Conservation (phyloP, 345 rosid genomes). For the Aquilaria yunnanensis region DNA sequence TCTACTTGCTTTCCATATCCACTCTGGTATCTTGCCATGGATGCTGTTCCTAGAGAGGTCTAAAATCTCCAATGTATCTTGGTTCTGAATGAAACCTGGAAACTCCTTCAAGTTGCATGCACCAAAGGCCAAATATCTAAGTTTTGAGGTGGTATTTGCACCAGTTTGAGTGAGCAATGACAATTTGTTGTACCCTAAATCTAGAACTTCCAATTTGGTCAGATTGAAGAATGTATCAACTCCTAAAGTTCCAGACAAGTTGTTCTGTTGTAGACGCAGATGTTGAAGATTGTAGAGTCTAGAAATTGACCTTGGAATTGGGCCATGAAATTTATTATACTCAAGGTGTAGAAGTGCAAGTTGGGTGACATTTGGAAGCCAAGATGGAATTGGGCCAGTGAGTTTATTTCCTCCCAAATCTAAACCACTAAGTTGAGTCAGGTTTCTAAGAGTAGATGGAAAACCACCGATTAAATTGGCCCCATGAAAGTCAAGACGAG, state of each 20-base stretch:
- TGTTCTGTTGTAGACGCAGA: too few species aligned
- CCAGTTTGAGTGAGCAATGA: neutral
- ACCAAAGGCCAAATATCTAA: neutral
- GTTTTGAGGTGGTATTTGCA: neutral
- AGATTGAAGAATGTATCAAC: too few species aligned
- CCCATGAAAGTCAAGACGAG: too few species aligned
- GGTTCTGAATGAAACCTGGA: constrained; percentile 7
- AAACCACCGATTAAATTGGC: constrained; percentile 7
- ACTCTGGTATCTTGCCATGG: constrained; percentile 15
- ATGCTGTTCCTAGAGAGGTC: constrained; percentile 18
- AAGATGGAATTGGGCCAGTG: constrained; percentile 16
- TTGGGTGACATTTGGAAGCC: neutral
- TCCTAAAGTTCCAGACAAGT: too few species aligned
- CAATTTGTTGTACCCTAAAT: constrained; percentile 3
- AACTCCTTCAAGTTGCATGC: constrained; percentile 8
- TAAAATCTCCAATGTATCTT: neutral
- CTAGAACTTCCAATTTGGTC: neutral
- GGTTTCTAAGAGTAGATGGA: constrained; percentile 11
- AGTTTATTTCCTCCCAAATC: neutral
- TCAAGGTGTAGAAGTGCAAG: neutral
- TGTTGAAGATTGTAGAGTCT: neutral
- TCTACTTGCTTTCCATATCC: constrained; percentile 4
- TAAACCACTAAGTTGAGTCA: neutral
- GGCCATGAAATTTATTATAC: constrained; percentile 12
- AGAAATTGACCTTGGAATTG: constrained; percentile 13